These are phyloP conservation scores for Parathielavia appendiculata DNA, from an alignment of 495 filamentous ascomycete species.

Conservation along the genomic window DNA sequence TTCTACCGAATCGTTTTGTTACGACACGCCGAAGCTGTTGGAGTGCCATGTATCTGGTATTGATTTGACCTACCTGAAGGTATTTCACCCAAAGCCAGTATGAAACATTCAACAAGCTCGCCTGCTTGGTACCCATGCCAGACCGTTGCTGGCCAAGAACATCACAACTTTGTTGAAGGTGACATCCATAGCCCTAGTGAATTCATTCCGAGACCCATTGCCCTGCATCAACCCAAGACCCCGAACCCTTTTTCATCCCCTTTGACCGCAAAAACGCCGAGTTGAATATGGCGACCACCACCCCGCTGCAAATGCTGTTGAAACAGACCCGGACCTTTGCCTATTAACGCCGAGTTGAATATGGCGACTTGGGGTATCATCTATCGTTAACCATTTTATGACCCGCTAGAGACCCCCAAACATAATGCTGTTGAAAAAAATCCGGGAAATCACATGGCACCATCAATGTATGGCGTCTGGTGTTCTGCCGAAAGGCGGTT, in stretches of 20 bases:
- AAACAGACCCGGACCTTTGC: conserved; percentile 28
- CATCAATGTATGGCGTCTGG: conserved; percentile 14
- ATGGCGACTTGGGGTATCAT: conserved; percentile 37
- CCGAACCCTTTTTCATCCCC: conserved; percentile 19
- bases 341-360: conserved; percentile 35
- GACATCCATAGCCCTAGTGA: conserved; percentile 11
- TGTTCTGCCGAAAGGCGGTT: conserved; percentile 14
- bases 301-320: conserved; percentile 32
- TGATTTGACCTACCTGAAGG: conserved; percentile 4
- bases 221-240: conserved; percentile 14
- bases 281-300: conserved; percentile 34
- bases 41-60: conserved; percentile 1
- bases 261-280: conserved; percentile 28
- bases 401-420: conserved; percentile 32
- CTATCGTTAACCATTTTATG: conserved; percentile 28
- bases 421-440: conserved; percentile 41
- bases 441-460: conserved; percentile 25
- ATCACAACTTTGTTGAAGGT: conserved; percentile 28
- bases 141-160: conserved; percentile 19
- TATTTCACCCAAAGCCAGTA: conserved; percentile 8
- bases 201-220: conserved; percentile 1
- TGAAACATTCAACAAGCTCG: conserved; percentile 18
- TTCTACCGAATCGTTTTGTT: no score
- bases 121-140: conserved; percentile 24
- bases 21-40: neutral